Base-by-base conservation (phyloP, 176 grass and related monocot species). In the Phoenix dactylifera region DNA sequence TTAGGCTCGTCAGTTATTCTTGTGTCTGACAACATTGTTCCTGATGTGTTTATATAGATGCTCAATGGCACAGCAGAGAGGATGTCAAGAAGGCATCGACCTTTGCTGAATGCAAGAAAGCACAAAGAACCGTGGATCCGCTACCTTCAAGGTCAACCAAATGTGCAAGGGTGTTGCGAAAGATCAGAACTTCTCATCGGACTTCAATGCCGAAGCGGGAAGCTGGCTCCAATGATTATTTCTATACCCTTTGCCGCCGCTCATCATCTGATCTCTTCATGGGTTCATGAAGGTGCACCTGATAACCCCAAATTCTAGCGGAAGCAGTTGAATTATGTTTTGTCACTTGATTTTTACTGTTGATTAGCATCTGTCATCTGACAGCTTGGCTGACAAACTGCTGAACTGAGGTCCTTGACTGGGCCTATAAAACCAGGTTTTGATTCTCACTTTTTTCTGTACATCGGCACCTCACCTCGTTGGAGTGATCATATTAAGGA, bases 201-300 rank as follows among this genome's bases (percentile, higher is more conserved):
- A 90, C 54, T 25, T 80, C 15, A 80, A 59, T 3, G 51, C 77
- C 12, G 81, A 61, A 90, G 70, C 55, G 69, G 74, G 17, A 83
- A 91, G 22, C 29, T 83, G 25, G 74, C 69, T 49, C 72, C 83
- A 3, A 85, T 97, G 81, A 91, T 91, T 9, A 28, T 97, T 56
- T 87, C 92, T 20, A 87, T 83, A 23, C 92, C 92, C 1, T 91
- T 50, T 26, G 87, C 92, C 25, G 88, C 91, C 9, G 92, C 87
- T 16, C 87, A 97, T 16, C 92, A 91, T 65, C 83, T 97, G 16
- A 91, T 91, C 44, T 88, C 92, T 15, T 71, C 92, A 7, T 91
- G 92, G 92, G 83, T 76, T 72, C 82, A 83, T 0, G 74, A 82
- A 19, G 81, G 62, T 22, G 58, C 12, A 24, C 78, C 77, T 16